These are phyloP conservation scores for Pleurotus cornucopiae DNA, from an alignment of 768 basidiomycete genomes.

Conservation along the genomic window DNA sequence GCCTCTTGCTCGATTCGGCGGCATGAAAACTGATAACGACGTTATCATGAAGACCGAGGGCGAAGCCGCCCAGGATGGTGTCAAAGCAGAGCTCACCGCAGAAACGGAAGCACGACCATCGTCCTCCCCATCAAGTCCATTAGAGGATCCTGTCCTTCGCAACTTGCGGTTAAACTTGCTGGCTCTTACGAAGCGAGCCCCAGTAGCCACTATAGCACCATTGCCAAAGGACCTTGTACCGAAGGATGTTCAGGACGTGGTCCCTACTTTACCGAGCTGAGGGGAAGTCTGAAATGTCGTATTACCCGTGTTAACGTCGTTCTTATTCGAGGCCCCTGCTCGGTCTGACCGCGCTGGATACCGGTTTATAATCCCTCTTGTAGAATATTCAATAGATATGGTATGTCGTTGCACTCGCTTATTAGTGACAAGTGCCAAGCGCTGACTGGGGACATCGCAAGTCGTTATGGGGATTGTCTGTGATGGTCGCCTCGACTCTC, in stretches of 20 bases:
- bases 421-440: too few relatives aligned
- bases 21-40: constrained; percentile 5
- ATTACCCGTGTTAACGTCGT: too few relatives aligned
- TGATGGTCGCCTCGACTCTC: constrained; percentile 1
- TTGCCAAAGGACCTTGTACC: constrained; percentile 65
- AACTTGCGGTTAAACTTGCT: constrained; percentile 70
- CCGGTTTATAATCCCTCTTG: too few relatives aligned
- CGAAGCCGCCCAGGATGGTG: constrained; percentile 12
- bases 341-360: too few relatives aligned
- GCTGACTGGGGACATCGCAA: background rate
- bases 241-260: constrained; percentile 56
- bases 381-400: too few relatives aligned
- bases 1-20: background rate
- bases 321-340: too few relatives aligned
- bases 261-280: constrained; percentile 41
- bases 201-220: constrained; percentile 63
- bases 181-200: constrained; percentile 74
- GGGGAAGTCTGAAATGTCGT: background rate
- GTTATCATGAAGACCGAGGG: constrained; percentile 12
- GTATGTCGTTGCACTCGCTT: too few relatives aligned
- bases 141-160: constrained; percentile 48
- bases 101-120: background rate
- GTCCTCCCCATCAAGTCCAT: constrained; percentile 7
- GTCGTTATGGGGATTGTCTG: constrained; percentile 2
- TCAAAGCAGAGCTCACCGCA: constrained; percentile 15